phyloP scores from a whole-genome alignment of 345 rosid genomes.

The Carallia pectinifolia region DNA sequence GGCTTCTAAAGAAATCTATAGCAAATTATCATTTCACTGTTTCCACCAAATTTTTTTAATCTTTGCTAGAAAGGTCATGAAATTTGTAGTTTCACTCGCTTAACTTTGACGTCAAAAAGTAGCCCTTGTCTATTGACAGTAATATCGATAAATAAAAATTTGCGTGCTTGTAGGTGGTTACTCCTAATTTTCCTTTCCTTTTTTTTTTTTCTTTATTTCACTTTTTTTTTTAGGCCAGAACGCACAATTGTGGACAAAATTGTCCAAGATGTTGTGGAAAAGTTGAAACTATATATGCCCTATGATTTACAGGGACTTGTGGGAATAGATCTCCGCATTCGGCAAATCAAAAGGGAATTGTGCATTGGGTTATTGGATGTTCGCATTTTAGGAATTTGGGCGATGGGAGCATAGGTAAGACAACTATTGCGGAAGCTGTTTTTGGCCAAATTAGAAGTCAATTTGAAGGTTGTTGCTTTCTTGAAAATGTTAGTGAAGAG shows the following conservation, averaged over 20 bases:
- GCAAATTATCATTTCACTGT: no score
- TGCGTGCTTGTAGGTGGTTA: background rate
- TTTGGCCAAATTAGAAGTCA: background rate
- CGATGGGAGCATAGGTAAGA: background rate
- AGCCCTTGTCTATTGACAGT: background rate
- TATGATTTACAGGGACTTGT: background rate
- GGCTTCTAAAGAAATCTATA: no score
- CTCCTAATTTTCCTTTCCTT: background rate
- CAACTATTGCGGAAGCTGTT: background rate
- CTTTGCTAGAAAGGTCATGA: no score
- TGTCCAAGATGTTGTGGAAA: background rate
- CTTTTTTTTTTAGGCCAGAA: background rate
- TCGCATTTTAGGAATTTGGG: slow-evolving; percentile 11
- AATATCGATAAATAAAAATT: background rate
- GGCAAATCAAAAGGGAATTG: background rate
- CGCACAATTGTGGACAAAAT: background rate
- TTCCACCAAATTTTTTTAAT: no score
- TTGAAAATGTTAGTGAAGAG: background rate
- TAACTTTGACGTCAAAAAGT: background rate
- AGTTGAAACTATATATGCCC: background rate
- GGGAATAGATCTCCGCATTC: background rate
- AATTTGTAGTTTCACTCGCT: background rate
- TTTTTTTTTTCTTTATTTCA: no score
- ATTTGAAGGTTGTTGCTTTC: background rate
- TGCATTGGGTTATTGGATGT: background rate